These are phyloP conservation scores for Heterococcus sp. DNA, from an alignment of 108 stramenopile genomes.

Conservation along the genomic window DNA sequence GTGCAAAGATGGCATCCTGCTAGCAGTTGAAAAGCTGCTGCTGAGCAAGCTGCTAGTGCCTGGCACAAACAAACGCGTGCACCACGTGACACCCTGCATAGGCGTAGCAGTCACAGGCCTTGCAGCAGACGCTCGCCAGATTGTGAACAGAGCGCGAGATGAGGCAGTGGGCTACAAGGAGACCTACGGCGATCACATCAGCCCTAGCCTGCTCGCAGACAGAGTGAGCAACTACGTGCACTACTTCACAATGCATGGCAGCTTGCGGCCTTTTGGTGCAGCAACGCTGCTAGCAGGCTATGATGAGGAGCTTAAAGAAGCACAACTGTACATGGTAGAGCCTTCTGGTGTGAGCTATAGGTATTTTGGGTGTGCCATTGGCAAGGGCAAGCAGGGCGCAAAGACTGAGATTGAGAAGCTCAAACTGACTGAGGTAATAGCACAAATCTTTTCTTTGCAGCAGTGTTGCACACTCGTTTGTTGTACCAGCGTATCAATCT, in stretches of 20 bases:
- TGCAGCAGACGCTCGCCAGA: slow-evolving; percentile 86
- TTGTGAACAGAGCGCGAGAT: slow-evolving; percentile 81
- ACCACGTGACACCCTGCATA: slow-evolving; percentile 19
- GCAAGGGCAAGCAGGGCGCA: slow-evolving; percentile 93
- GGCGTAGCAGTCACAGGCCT: slow-evolving; percentile 73
- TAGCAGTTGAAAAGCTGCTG: slow-evolving; percentile 90
- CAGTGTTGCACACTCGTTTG: too few species aligned
- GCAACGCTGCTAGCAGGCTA: slow-evolving; percentile 76
- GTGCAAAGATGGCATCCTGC: slow-evolving; percentile 90
- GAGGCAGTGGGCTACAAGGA: slow-evolving; percentile 81
- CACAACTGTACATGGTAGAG: slow-evolving; percentile 85
- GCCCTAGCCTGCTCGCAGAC: slow-evolving; percentile 68
- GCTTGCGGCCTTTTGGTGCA: slow-evolving; percentile 92
- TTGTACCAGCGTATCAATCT: too few species aligned
- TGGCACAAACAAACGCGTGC: slow-evolving; percentile 48
- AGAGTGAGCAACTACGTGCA: slow-evolving; percentile 87
- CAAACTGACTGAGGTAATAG: slow-evolving; percentile 46
- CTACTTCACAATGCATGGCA: slow-evolving; percentile 95
- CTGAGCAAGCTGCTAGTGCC: slow-evolving; percentile 83
- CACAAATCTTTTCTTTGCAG: too few species aligned
- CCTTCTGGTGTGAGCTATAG: slow-evolving; percentile 75
- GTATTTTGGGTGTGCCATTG: slow-evolving; percentile 91
- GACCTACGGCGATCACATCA: slow-evolving; percentile 25
- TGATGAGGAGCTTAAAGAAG: slow-evolving; percentile 75
- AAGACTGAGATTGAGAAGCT: slow-evolving; percentile 99